Base-by-base conservation (phyloP, 208 protist genomes). In the Endotrypanum monterogeii region DNA sequence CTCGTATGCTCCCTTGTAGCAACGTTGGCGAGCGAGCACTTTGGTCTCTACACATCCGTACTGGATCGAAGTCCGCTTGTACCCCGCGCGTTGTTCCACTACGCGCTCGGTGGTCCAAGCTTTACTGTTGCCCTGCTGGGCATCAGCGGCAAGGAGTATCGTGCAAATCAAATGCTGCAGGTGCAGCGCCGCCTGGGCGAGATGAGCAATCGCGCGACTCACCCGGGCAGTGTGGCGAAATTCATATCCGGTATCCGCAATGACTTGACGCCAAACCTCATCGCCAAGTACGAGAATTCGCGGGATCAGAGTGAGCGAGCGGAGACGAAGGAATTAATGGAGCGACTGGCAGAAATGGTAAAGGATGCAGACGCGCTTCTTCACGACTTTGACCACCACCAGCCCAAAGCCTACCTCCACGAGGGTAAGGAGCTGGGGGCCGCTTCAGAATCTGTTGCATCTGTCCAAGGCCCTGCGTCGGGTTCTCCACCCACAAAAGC, bases 41-140 rank as follows among this genome's bases (percentile, higher is more conserved):
- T 89, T 14, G 88, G 87, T 6, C 74, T 92, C 68, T 95, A 95
- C 79, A 83, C 68, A 0, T 76, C 84, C 51, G 88, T 93, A 16
- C 81, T 95, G 16, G 88, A 93, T 41, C 68, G 81, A 32, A 92
- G 82, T 72, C 85, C 83, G 18, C 84, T 90, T 18, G 83, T 93
- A 65, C 88, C 90, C 51, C 88, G 83, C 16, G 87, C 90, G 7
- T 69, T 95, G 35, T 93, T 89, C 65, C 90, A 95, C 82, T 93
- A 95, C 76, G 90, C 90, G 11, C 80, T 95, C 20, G 88, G 90
- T 54, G 90, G 90, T 14, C 90, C 90, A n/a, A 93, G 90, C 79
- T 95, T 84, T 74, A 95, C 90, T 2, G 78, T 95, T 30, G 89
- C 90, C 2, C 67, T 95, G 54, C 83, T 95, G 52, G 83, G 90